Evolutionary conservation across 306 rosid species (phyloP).

Genomic region (Glycine tomentella): DNA sequence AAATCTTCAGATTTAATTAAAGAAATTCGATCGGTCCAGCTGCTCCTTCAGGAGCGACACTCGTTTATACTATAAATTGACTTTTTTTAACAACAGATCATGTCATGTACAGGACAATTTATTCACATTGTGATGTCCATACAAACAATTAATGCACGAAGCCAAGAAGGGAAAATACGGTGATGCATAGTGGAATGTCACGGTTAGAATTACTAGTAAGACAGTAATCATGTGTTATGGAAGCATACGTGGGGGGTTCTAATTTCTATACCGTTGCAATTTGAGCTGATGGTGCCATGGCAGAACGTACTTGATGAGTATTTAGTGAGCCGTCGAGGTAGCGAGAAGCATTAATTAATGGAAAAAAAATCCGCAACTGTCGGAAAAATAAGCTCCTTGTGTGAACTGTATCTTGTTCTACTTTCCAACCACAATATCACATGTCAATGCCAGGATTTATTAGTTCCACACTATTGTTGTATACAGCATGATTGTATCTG

Average conservation of each 20-base stretch:
- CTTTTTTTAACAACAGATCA: background rate
- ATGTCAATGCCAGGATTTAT: conserved; percentile 39
- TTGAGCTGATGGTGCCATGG: background rate
- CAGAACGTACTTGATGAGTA: conserved; percentile 21
- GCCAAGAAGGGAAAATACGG: too few species aligned
- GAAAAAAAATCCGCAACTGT: background rate
- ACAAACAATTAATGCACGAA: background rate
- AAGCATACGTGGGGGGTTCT: conserved; percentile 8
- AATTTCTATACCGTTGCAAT: background rate
- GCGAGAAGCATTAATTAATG: conserved; percentile 55
- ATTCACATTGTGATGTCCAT: background rate
- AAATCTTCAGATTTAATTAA: background rate
- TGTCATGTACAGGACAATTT: background rate
- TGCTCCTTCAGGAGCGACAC: background rate
- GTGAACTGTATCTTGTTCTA: conserved; percentile 18
- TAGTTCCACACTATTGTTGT: background rate
- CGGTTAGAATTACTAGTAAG: background rate
- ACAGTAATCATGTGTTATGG: background rate
- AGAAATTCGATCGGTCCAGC: background rate
- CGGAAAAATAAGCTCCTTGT: background rate
- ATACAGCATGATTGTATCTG: background rate
- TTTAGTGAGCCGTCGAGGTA: conserved; percentile 60
- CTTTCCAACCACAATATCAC: conserved; percentile 47
- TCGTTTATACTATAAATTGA: background rate
- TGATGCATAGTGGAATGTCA: background rate